These are phyloP conservation scores for Umbelopsis sp. DNA, from an alignment of 371 early-diverging fungal species.

Conservation along the genomic window DNA sequence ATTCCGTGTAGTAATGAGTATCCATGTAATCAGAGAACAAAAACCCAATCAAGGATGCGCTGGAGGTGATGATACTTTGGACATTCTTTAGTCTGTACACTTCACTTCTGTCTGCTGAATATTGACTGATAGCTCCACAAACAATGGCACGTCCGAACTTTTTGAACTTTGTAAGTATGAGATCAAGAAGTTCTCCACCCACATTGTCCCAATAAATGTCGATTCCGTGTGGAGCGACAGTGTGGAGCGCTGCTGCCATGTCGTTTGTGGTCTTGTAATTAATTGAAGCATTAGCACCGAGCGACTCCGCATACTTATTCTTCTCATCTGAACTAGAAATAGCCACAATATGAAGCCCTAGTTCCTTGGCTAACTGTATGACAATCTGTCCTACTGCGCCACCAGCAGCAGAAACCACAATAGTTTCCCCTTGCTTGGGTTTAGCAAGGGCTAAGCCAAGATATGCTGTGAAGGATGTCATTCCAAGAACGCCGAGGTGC, in stretches of 20 bases:
- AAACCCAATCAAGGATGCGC: not conserved
- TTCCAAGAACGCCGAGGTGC: not conserved
- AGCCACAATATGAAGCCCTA: slow-evolving; percentile 64
- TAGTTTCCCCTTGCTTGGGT: slow-evolving; percentile 71
- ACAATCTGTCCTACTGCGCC: slow-evolving; percentile 67
- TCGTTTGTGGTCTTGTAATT: slow-evolving; percentile 66
- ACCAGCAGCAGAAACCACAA: slow-evolving; percentile 61
- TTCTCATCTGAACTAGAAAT: slow-evolving; percentile 76
- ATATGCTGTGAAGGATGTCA: not conserved
- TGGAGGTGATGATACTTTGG: not conserved
- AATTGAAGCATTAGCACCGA: slow-evolving; percentile 74
- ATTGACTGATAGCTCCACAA: slow-evolving; percentile 77
- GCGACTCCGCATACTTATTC: slow-evolving; percentile 59
- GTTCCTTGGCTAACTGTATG: slow-evolving; percentile 71
- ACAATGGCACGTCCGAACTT: slow-evolving; percentile 62
- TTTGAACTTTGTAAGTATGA: slow-evolving; percentile 57
- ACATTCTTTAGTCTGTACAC: not conserved
- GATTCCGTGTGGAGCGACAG: slow-evolving; percentile 67
- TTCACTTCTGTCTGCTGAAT: slow-evolving; percentile 53
- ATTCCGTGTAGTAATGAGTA: slow-evolving; percentile 39
- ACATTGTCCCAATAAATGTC: slow-evolving; percentile 79
- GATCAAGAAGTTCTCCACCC: slow-evolving; percentile 76
- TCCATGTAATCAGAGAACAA: slow-evolving; percentile 39
- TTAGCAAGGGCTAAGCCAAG: slow-evolving; percentile 38
- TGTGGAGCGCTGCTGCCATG: slow-evolving; percentile 26